Evolutionary conservation across 1,139 yeast species (phyloP), one percentile per base, ranked within the genome.

Genomic region (Pichia sp.): DNA sequence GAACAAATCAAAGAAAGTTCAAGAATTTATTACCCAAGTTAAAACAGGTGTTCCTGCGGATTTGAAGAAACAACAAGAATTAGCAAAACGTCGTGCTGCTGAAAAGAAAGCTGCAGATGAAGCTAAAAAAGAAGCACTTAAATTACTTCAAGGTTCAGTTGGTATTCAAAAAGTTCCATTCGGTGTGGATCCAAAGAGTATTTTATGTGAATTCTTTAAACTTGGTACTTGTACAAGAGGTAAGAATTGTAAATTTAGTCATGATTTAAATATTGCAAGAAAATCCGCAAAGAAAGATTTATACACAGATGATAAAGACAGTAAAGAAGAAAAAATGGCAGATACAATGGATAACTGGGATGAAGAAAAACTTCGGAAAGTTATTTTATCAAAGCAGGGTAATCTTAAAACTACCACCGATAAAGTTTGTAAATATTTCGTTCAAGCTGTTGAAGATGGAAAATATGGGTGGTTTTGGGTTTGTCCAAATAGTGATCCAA

Each of bases 391-490:
- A 41, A 93, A 91, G 66, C 96, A 88, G 57, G 97, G 98, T 43
- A 91, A 91, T 62, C 91, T 83, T 39, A 78, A 80, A 62, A 88
- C 96, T 13, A 88, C 97, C 22, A 93, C 99, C 2, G 97, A 91
- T 50, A 93, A 76, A 51, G 88, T 93, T 36, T 93, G 99, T 74
- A 91, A 89, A 63, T 79, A 65, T 64, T 93, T 93, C 66, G 85
- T 91, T 54, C 96, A 88, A 47, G 98, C 98, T 0, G 97, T 93
- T 47, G 98, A 93, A 60, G 88, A 88, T 59, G 93, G 94, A 44
- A 89, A 91, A 62, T 91, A 93, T 61, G 98, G 99, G 55, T 91
- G 98, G 98, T 89, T 91, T 65, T 91, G 98, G 99, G 75, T 76
- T 25, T 91, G 99, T 69, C 99, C 98, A 28, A 86, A 86, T 55